A percentile compares a stretch with the other conserved stretches of the same genome.
phyloP scores from a whole-genome alignment of 2,329 filamentous ascomycete species.

The Colletotrichum lentis region DNA sequence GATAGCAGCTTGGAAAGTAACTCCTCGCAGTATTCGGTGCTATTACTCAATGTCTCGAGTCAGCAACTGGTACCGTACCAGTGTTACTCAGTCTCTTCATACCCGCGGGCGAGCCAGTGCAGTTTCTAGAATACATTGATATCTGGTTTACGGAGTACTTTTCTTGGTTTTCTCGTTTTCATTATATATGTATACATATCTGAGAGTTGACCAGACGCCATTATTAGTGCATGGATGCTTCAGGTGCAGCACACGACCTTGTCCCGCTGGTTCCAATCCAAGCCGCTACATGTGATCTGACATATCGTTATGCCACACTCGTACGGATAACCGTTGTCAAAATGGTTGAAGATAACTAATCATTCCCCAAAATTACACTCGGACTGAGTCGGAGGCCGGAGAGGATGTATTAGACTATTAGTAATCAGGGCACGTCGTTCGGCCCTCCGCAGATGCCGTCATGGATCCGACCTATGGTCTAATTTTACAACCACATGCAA shows the following conservation, averaged over 20 bases:
- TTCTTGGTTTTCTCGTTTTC: too few species aligned
- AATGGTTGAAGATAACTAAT: too few species aligned
- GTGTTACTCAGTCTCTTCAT: neutral
- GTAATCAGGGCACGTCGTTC: conserved; percentile 28
- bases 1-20: neutral
- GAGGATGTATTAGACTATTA: conserved; percentile 26
- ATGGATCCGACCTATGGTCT: conserved; percentile 33
- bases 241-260: neutral
- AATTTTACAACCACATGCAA: conserved; percentile 14
- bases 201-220: too few species aligned
- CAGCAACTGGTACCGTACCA: neutral
- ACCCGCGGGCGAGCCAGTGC: too few species aligned
- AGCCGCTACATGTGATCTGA: too few species aligned
- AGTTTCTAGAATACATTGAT: too few species aligned
- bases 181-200: too few species aligned
- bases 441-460: conserved; percentile 33
- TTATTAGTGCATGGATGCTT: too few species aligned
- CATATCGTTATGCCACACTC: neutral
- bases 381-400: conserved; percentile 10
- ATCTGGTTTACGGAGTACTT: too few species aligned
- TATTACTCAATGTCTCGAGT: neutral
- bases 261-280: too few species aligned
- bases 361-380: neutral
- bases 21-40: neutral
- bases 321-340: neutral